Evolutionary conservation across 73 alveolate species (phyloP), one percentile per base, ranked within the genome.

Genomic region (Uronychia binucleata): DNA sequence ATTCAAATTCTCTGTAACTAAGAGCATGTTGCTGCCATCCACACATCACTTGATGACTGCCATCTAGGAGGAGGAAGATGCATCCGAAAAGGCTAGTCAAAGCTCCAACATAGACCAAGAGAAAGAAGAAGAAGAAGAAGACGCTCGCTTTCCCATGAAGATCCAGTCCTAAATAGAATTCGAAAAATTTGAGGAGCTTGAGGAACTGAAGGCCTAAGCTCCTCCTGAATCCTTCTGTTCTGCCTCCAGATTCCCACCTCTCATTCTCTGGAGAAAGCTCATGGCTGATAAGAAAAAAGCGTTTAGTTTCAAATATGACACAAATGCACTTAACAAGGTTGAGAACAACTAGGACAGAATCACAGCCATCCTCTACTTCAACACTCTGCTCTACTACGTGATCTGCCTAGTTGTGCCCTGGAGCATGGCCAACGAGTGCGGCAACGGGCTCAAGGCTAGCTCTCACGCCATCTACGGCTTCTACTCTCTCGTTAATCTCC

Each of bases 241-340:
- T 46, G n/a, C 19, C 19, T 46, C 67, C 67, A 46, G 67, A 14
- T 60, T 19, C 30, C 78, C 31, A 14, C 78, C 78, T 13, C 78
- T 60, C 78, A 5, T 19, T 19, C 31, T 19, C 78, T 60, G 78
- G 78, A 28, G 31, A 29, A 26, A 19, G 33, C 31, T 60, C n/a
- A 60, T 60, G 33, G 33, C 28, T 13, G 78, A 60, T 29, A 60
- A 60, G 30, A 19, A 60, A 26, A 29, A 5, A 13, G 87, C 87
- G 11, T 80, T 80, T 59, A 32, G 59, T 11, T 80, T 80, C 59
- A 80, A 58, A 31, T 80, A 80, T 31, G 87, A 80, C 58, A 29
- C 87, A 1, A 34, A 28, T 1, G 58, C 57, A 57, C 31, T 80
- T 1, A 31, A 74, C 57, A 29, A 1, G 27, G 35, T 80, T 0